Evolutionary conservation across 495 filamentous ascomycete species (phyloP), one percentile per base, ranked within the genome.

Genomic region (Acidomyces sp.): DNA sequence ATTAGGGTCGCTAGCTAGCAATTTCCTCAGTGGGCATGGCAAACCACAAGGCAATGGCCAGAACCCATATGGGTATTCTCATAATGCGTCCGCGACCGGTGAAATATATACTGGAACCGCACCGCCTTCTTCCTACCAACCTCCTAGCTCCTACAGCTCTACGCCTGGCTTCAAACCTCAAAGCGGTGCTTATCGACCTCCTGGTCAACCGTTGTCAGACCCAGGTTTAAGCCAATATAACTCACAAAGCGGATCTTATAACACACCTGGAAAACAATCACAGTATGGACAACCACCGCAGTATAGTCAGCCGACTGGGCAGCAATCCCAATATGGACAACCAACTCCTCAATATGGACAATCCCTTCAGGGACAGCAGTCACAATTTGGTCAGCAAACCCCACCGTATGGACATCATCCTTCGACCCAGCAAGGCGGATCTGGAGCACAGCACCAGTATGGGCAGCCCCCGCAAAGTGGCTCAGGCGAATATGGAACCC

Each of bases 11-110:
- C 45, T 51, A 29, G 48, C 48, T 1, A 29, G 33, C 21, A 35
- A 18, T 34, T 47, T 51, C 32, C 23, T 51, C 15, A 41, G 49
- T 24, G 51, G 58, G n/a, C 43, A 46, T 21, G 38, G 38, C 37
- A 47, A 47, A 17, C 29, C 37, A 10, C 29, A 41, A 6, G 30
- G 37, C 19, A n/a, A n/a, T n/a, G 44, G 44, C 18, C 13, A 7
- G 19, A 41, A 41, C 18, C 35, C 40, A 18, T 47, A 47, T 33
- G 44, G 44, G 6, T 47, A 47, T 33, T 47, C 44, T 9, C 21
- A 34, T 12, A 40, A 18, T 24, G 38, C 31, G 20, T 27, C 36
- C 6, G n/a, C n/a, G n/a, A 19, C 21, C 23, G 29, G 44, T 4
- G 44, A 38, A 3, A 37, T 33, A 12, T 47, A 47, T 19, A 27